phyloP scores from a whole-genome alignment of 2,329 filamentous ascomycete species.

The Alternaria tenuissima region DNA sequence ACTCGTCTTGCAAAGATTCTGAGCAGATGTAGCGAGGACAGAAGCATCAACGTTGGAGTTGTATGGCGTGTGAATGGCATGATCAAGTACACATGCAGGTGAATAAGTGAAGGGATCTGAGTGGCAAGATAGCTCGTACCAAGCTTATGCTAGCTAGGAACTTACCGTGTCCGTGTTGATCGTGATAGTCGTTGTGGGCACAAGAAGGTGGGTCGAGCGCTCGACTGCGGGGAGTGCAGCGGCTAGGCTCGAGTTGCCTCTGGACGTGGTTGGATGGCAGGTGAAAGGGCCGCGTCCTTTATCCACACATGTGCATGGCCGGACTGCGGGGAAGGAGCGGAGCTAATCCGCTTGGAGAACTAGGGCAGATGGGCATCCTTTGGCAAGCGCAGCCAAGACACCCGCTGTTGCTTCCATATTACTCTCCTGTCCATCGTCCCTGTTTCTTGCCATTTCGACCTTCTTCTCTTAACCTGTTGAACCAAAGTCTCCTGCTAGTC shows the following conservation, averaged over 20 bases:
- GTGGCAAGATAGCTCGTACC: slow-evolving; percentile 24
- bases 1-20: neutral
- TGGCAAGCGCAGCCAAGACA: slow-evolving; percentile 19
- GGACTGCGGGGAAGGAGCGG: slow-evolving; percentile 46
- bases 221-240: slow-evolving; percentile 29
- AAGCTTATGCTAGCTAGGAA: slow-evolving; percentile 29
- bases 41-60: neutral
- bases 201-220: slow-evolving; percentile 28
- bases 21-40: neutral
- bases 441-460: slow-evolving; percentile 12
- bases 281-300: slow-evolving; percentile 17
- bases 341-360: slow-evolving; percentile 27
- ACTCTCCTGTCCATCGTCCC: slow-evolving; percentile 30
- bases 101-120: slow-evolving; percentile 15
- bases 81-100: slow-evolving; percentile 12
- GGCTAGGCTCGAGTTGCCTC: slow-evolving; percentile 19
- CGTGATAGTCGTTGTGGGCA: slow-evolving; percentile 29
- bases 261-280: slow-evolving; percentile 21
- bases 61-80: slow-evolving; percentile 9
- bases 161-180: slow-evolving; percentile 24
- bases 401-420: slow-evolving; percentile 35
- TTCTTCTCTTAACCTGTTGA: slow-evolving; percentile 15
- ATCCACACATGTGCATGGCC: slow-evolving; percentile 26
- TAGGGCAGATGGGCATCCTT: slow-evolving; percentile 24
- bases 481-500: slow-evolving; percentile 14